phyloP scores from a whole-genome alignment of 75 land plant genomes.

The Larix kaempferi region DNA sequence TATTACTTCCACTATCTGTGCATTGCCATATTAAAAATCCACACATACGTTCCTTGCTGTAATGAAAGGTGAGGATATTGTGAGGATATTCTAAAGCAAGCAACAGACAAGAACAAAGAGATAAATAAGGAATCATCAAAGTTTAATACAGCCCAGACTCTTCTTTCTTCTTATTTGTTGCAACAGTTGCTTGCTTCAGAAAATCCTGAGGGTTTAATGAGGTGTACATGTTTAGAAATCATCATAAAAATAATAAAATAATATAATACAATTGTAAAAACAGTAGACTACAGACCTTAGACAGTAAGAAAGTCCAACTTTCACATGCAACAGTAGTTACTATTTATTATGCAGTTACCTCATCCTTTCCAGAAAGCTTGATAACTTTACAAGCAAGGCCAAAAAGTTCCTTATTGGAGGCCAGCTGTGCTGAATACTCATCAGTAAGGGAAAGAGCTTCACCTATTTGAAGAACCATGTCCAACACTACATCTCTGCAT shows the following conservation, averaged over 20 bases:
- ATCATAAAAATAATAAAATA: too few species aligned
- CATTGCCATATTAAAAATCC: too few species aligned
- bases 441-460: conserved; percentile 43
- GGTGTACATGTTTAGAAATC: too few species aligned
- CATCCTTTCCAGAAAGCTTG: conserved; percentile 28
- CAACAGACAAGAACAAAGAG: not conserved
- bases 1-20: too few species aligned
- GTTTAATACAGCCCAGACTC: not conserved
- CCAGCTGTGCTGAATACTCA: conserved; percentile 28
- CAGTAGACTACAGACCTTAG: too few species aligned
- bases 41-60: not conserved
- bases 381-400: conserved; percentile 34
- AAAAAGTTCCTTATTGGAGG: conserved; percentile 26
- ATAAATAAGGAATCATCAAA: not conserved
- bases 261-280: too few species aligned
- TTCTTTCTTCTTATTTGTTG: not conserved
- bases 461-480: conserved; percentile 37
- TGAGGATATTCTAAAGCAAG: not conserved
- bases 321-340: not conserved
- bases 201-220: not conserved
- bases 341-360: conserved; percentile 16
- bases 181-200: not conserved
- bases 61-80: not conserved
- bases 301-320: too few species aligned
- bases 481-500: conserved; percentile 33